Evolutionary conservation across 441 rosid genomes (phyloP).

Genomic region (Viola pubescens): DNA sequence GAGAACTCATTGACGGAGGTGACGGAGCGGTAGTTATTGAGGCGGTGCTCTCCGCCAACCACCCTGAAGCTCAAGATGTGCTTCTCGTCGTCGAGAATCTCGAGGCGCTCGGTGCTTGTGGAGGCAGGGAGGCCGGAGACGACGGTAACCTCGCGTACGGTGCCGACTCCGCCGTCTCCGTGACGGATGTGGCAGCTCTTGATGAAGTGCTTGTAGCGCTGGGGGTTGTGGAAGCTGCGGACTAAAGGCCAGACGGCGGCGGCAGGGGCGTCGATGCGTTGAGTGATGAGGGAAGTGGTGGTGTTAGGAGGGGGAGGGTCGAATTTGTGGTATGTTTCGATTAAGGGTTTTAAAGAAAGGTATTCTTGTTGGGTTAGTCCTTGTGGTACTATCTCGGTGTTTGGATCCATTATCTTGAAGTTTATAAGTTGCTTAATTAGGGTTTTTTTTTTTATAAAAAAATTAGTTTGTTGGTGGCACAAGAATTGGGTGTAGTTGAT

Average conservation of each 20-base stretch:
- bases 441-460: not conserved
- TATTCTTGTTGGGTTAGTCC: constrained; percentile 51
- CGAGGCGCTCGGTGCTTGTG: constrained; percentile 77
- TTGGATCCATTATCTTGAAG: constrained; percentile 9
- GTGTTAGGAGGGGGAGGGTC: constrained; percentile 36
- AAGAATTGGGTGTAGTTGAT: not conserved
- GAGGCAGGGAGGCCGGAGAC: constrained; percentile 84
- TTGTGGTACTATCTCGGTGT: constrained; percentile 18
- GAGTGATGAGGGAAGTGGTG: constrained; percentile 70
- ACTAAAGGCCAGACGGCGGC: constrained; percentile 58
- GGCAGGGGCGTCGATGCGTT: constrained; percentile 62
- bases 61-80: constrained; percentile 66
- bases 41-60: constrained; percentile 79
- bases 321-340: constrained; percentile 50
- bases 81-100: constrained; percentile 58
- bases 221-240: constrained; percentile 63
- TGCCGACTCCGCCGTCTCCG: constrained; percentile 56
- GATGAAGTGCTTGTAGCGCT: constrained; percentile 79
- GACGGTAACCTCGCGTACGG: constrained; percentile 63
- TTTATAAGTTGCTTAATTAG: not conserved
- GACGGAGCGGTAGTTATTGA: constrained; percentile 60
- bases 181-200: constrained; percentile 45
- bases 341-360: constrained; percentile 36
- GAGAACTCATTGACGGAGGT: constrained; percentile 65
- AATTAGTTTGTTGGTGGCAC: not conserved